phyloP scores from a whole-genome alignment of 352 stramenopile species.

The Globisporangium splendens region DNA sequence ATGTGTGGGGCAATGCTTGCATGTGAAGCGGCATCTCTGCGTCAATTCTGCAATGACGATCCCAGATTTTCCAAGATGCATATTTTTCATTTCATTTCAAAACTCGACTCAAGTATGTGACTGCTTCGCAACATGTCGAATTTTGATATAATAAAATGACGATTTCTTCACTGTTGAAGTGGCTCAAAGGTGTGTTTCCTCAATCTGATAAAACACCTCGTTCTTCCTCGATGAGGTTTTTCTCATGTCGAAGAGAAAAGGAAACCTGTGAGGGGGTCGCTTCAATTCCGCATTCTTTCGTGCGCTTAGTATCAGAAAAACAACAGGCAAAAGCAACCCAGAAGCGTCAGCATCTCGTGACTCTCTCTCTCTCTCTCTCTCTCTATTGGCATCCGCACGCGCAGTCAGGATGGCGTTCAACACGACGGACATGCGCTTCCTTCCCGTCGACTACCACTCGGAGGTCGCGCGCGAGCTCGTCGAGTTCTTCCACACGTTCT shows the following conservation, averaged over 20 bases:
- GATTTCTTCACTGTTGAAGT: no score
- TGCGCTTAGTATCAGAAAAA: neutral
- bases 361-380: no score
- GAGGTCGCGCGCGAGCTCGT: conserved; percentile 61
- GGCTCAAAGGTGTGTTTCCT: neutral
- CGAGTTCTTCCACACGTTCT: conserved; percentile 79
- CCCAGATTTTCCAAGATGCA: no score
- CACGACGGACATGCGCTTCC: conserved; percentile 33
- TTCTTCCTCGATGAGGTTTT: neutral
- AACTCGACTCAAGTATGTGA: no score
- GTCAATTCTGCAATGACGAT: no score
- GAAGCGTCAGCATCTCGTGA: no score
- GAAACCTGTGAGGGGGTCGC: neutral
- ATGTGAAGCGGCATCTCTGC: no score
- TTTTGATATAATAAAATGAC: no score
- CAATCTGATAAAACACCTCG: neutral
- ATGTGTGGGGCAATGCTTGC: no score
- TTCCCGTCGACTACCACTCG: conserved; percentile 68
- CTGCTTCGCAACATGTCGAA: no score
- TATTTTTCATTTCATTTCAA: no score
- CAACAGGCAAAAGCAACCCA: neutral
- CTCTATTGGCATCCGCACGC: no score
- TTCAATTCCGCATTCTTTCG: neutral
- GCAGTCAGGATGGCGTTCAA: neutral
- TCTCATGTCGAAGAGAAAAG: neutral